These are phyloP conservation scores for Aristolochia californica DNA, from an alignment of 164 flowering plant genomes.

Conservation along the genomic window DNA sequence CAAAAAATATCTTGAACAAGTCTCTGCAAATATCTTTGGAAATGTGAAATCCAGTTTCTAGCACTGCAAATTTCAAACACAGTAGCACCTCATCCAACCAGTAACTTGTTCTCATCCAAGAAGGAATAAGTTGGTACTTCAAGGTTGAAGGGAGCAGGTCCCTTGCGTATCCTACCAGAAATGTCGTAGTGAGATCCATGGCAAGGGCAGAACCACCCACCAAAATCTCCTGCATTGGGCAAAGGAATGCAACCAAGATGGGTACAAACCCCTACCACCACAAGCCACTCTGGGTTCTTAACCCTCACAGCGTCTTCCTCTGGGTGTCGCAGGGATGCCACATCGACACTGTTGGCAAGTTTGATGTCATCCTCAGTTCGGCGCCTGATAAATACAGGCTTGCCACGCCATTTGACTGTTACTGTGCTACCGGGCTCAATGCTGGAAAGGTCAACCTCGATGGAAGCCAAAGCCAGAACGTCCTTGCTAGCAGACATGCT, in stretches of 20 bases:
- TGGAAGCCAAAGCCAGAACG: conserved; percentile 17
- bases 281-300: conserved; percentile 23
- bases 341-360: conserved; percentile 17
- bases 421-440: conserved; percentile 18
- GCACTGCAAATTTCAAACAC: background rate
- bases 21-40: too few relatives aligned
- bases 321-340: conserved; percentile 19
- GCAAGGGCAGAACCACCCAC: conserved; percentile 23
- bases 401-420: conserved; percentile 22
- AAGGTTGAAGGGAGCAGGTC: conserved; percentile 21
- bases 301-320: conserved; percentile 13
- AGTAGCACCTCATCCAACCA: conserved; percentile 8
- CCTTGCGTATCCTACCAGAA: conserved; percentile 18
- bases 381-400: conserved; percentile 19
- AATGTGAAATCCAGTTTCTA: too few relatives aligned
- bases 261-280: conserved; percentile 19
- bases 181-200: conserved; percentile 19
- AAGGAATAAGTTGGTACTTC: conserved; percentile 20
- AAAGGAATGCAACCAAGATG: conserved; percentile 17
- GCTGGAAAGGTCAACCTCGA: conserved; percentile 19
- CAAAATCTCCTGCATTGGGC: conserved; percentile 18
- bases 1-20: too few relatives aligned
- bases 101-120: conserved; percentile 17
- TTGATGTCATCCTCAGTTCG: conserved; percentile 17
- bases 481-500: conserved; percentile 20